Base-by-base conservation (phyloP, 2,329 filamentous ascomycete species). In the Penicillium sp. region DNA sequence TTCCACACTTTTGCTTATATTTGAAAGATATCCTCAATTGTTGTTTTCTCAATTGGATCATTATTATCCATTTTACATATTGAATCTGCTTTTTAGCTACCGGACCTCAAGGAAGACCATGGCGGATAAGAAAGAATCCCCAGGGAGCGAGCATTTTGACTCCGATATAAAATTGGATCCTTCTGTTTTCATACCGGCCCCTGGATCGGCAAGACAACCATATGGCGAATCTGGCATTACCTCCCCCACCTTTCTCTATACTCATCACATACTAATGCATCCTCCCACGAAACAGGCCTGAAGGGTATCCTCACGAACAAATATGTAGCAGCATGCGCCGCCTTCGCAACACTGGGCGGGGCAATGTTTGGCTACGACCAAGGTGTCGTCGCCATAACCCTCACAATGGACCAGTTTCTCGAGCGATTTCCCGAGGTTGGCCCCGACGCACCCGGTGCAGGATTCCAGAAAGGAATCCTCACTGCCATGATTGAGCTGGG, bases 401-500 rank as follows among this genome's bases (percentile, higher is more conserved):
- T 82, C 2, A 78, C 81, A 41, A 82, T 82, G 79, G 75, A 79
- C 10, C 79, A 80, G 51, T 82, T 82, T 54, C 70, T 80, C 3
- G 70, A 72, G 1, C 69, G 68, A 1, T 81, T 81, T 49, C 70
- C 76, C 4, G 70, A 75, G 17, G 75, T 81, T 7, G 72, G 75
- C 0, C 69, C 73, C 13, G 70, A 70, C 9, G 74, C 76, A 17
- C 55, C 66, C 12, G 71, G 71, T 13, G 67, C 70, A 4, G 73
- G 74, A 1, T 76, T 76, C 52, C 73, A 69, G 66, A 76, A 75
- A 56, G 74, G 74, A 10, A 54, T 76, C 64, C 73, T 83, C 71
- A 83, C 81, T 17, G 80, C 81, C 8, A 82, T 82, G 79, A 77
- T 83, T 41, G 79, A 82, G 59, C 63, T 83, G 8, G 81, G 81